phyloP scores from a whole-genome alignment of 2,329 filamentous ascomycete genomes.

The Neonectria ditissima region DNA sequence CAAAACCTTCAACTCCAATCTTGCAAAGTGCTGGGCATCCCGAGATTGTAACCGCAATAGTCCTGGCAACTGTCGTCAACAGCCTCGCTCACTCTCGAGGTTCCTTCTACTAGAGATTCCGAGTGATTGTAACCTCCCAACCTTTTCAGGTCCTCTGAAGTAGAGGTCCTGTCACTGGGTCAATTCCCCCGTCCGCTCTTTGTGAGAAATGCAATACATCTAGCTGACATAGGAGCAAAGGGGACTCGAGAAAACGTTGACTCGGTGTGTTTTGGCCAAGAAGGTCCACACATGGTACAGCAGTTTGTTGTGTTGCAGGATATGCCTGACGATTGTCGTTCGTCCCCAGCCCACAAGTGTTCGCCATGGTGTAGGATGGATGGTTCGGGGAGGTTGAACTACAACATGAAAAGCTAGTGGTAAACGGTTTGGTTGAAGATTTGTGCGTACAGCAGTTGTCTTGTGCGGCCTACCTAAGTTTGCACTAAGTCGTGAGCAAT shows the following conservation, averaged over 20 bases:
- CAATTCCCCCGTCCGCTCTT: not conserved
- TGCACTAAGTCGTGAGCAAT: no score
- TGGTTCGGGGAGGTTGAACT: no score
- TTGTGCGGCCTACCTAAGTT: no score
- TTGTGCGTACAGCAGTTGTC: not conserved
- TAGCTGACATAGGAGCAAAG: not conserved
- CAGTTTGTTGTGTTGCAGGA: not conserved
- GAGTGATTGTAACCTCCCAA: not conserved
- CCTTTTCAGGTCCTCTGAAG: no score
- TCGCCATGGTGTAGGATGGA: not conserved
- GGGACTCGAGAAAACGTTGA: not conserved
- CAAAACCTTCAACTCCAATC: not conserved
- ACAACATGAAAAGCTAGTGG: not conserved
- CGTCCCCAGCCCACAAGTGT: not conserved
- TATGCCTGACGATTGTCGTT: not conserved
- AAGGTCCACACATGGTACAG: not conserved
- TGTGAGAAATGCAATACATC: not conserved
- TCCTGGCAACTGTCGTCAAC: not conserved
- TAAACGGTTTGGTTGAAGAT: not conserved
- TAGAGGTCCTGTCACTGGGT: not conserved
- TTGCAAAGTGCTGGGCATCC: not conserved
- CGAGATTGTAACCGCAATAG: not conserved
- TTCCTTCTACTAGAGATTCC: not conserved
- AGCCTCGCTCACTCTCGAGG: not conserved
- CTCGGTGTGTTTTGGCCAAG: not conserved